These are phyloP conservation scores for Chlorella ohadii DNA, from an alignment of 139 green algal species.

Conservation along the genomic window DNA sequence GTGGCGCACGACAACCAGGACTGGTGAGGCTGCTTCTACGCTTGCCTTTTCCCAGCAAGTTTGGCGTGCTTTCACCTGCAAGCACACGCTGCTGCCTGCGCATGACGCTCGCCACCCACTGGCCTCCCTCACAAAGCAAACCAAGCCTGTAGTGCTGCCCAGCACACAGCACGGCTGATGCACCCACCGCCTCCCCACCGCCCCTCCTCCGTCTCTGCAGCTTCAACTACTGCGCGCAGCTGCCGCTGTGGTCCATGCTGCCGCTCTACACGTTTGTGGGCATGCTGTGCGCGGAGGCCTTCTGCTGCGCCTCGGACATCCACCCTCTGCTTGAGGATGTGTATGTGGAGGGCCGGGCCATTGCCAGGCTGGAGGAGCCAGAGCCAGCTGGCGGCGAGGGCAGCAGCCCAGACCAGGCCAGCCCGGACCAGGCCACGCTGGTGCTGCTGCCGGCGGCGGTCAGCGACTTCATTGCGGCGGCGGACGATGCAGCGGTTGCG, in stretches of 20 bases:
- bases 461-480: neutral
- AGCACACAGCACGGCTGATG: no score
- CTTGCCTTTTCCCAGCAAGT: no score
- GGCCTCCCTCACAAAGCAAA: no score
- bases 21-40: neutral
- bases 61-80: no score
- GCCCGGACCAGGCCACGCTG: neutral
- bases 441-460: neutral
- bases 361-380: neutral
- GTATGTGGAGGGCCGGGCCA: no score
- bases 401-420: neutral
- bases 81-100: no score
- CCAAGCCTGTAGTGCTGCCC: no score
- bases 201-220: neutral
- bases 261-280: constrained; percentile 11
- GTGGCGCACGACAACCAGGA: constrained; percentile 16
- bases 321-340: neutral
- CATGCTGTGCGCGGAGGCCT: constrained; percentile 18
- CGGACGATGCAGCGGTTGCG: neutral
- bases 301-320: constrained; percentile 1
- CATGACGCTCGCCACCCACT: no score
- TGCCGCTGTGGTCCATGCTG: constrained; percentile 9
- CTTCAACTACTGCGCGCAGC: constrained; percentile 7
- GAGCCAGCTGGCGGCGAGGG: neutral
- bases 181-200: neutral